Evolutionary conservation across 345 rosid genomes (phyloP).

Genomic region (Corchorus olitorius): DNA sequence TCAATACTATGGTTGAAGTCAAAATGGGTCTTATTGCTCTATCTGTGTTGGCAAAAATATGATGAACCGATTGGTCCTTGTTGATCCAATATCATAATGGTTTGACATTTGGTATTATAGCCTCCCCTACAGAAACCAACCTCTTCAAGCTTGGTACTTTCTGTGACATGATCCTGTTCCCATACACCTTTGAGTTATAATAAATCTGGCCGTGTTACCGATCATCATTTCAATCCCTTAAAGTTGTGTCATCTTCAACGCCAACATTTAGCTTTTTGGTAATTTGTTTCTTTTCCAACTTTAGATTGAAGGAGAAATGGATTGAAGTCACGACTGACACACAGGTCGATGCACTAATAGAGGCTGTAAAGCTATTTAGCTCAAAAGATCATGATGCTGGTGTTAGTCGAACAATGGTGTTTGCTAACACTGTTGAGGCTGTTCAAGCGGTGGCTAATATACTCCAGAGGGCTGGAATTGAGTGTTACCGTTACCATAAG

Average conservation of each 20-base stretch:
- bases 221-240: not conserved
- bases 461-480: slow-evolving; percentile 73
- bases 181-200: not conserved
- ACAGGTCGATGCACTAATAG: slow-evolving; percentile 84
- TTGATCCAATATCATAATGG: slow-evolving; percentile 5
- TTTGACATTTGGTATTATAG: not conserved
- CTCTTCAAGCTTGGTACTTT: not conserved
- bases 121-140: not conserved
- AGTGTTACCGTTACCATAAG: slow-evolving; percentile 82
- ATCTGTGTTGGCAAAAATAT: not conserved
- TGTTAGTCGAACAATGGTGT: slow-evolving; percentile 79
- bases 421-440: slow-evolving; percentile 90
- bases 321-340: slow-evolving; percentile 78
- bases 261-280: not conserved
- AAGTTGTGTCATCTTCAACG: not conserved
- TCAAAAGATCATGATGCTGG: slow-evolving; percentile 31
- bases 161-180: slow-evolving; percentile 10
- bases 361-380: slow-evolving; percentile 58
- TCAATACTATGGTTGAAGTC: not conserved
- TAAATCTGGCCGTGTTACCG: not conserved
- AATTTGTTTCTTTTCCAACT: slow-evolving; percentile 8
- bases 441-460: slow-evolving; percentile 84
- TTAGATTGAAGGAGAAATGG: slow-evolving; percentile 84
- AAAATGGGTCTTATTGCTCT: too few species aligned
- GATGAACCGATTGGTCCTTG: not conserved